Conservation (phyloP, 805 yeast species). For the Wickerhamomyces sydowiorum region DNA sequence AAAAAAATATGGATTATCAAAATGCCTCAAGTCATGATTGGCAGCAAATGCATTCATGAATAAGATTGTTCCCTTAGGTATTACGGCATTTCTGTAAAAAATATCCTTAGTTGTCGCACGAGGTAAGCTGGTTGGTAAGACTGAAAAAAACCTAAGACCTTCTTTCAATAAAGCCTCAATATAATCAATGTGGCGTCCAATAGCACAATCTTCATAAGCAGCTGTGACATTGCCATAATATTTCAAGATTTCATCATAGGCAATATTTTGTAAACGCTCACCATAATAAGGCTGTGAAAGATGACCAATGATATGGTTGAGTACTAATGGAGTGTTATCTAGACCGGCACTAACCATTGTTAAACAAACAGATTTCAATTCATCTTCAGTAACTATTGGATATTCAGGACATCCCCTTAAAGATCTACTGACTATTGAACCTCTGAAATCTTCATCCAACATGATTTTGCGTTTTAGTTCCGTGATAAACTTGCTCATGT, state of each 20-base stretch:
- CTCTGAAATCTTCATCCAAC: conserved; percentile 20
- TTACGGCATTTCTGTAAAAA: conserved; percentile 29
- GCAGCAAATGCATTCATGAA: conserved; percentile 69
- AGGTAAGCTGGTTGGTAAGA: conserved; percentile 63
- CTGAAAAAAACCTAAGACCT: conserved; percentile 56
- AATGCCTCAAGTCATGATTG: conserved; percentile 50
- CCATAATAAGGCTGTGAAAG: conserved; percentile 39
- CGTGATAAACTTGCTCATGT: conserved; percentile 36
- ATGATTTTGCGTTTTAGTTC: conserved; percentile 22
- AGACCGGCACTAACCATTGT: conserved; percentile 79
- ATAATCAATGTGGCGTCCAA: conserved; percentile 37
- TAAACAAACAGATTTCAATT: conserved; percentile 54
- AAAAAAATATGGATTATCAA: conserved; percentile 39
- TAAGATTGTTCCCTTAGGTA: conserved; percentile 53
- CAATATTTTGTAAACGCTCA: conserved; percentile 35
- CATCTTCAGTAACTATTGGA: conserved; percentile 28
- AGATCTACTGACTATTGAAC: conserved; percentile 29
- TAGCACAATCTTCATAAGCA: conserved; percentile 31
- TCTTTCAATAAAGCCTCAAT: conserved; percentile 57
- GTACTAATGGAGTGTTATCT: conserved; percentile 63
- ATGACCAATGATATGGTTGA: conserved; percentile 57
- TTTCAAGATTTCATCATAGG: conserved; percentile 34
- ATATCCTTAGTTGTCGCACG: conserved; percentile 51
- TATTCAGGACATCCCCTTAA: conserved; percentile 8
- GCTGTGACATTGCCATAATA: conserved; percentile 24